Percentiles rank a stretch among this genome's conserved stretches.
phyloP scores from a whole-genome alignment of 768 basidiomycete genomes.

The Amanita jacksonii region DNA sequence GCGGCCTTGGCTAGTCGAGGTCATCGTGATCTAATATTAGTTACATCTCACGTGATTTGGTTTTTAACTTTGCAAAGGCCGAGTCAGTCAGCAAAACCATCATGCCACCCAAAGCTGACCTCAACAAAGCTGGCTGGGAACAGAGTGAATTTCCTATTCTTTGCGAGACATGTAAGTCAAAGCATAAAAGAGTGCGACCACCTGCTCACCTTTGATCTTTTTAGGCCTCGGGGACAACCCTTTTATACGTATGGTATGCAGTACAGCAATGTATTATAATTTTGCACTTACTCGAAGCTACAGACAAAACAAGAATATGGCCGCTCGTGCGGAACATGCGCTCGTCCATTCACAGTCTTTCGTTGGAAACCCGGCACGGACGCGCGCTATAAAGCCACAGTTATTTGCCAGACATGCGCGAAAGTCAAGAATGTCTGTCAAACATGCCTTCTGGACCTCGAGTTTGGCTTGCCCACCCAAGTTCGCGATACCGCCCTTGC shows the following conservation, averaged over 20 bases:
- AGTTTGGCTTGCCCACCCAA: constrained; percentile 94
- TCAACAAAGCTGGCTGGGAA: constrained; percentile 94
- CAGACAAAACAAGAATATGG: constrained; percentile 98
- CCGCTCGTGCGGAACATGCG: constrained; percentile 93
- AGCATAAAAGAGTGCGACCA: too few species aligned
- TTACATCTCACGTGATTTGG: too few species aligned
- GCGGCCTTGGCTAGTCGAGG: constrained; percentile 48
- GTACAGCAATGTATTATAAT: too few species aligned
- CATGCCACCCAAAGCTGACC: constrained; percentile 80
- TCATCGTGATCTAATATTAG: too few species aligned
- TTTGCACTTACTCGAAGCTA: constrained; percentile 2
- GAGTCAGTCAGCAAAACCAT: too few species aligned
- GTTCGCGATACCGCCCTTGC: constrained; percentile 94
- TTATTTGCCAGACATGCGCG: constrained; percentile 94
- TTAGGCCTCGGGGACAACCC: constrained; percentile 82
- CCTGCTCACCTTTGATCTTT: constrained; percentile 3
- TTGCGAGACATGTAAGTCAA: constrained; percentile 76
- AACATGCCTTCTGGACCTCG: constrained; percentile 92
- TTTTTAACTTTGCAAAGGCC: too few species aligned
- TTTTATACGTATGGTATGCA: constrained; percentile 88
- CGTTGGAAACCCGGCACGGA: constrained; percentile 97
- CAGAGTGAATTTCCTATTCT: constrained; percentile 90
- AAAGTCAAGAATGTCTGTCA: constrained; percentile 97
- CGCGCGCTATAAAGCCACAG: constrained; percentile 92
- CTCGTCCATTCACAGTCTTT: constrained; percentile 93